Evolutionary conservation across 441 rosid genomes (phyloP).

Genomic region (Rhodomyrtus psidioides): DNA sequence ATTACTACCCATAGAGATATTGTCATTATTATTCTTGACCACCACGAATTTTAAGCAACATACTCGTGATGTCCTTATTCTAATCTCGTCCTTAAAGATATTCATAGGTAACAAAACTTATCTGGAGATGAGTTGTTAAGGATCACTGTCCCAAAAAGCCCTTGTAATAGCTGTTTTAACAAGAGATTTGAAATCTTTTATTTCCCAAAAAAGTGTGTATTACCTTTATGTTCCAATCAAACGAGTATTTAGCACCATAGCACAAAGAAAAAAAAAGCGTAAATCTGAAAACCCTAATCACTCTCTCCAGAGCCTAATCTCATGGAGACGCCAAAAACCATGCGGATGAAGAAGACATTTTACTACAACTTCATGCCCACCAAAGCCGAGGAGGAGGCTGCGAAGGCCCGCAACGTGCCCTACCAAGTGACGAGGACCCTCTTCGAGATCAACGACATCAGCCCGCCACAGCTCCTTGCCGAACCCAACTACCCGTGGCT

Average conservation of each 20-base stretch:
- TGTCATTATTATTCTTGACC: not conserved
- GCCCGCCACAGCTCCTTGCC: not conserved
- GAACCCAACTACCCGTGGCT: not conserved
- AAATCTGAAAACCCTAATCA: not conserved
- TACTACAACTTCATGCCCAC: conserved; percentile 18
- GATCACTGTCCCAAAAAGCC: not conserved
- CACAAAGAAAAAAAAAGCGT: not conserved
- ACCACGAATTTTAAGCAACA: not conserved
- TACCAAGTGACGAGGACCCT: conserved; percentile 7
- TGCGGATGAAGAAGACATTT: conserved; percentile 13
- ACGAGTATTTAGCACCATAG: not conserved
- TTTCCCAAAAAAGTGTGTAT: not conserved
- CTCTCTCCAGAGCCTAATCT: not conserved
- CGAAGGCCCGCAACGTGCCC: conserved; percentile 4
- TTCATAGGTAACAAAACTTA: not conserved
- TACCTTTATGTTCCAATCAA: not conserved
- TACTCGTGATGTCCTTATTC: not conserved
- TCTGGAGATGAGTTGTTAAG: not conserved
- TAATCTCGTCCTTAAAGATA: not conserved
- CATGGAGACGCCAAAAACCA: not conserved
- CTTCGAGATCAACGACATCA: conserved; percentile 9
- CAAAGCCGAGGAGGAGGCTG: conserved; percentile 24
- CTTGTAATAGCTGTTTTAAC: not conserved
- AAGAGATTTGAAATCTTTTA: not conserved
- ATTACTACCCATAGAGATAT: not conserved